Conservation (phyloP, 768 basidiomycete species). For the Serendipita sp. region DNA sequence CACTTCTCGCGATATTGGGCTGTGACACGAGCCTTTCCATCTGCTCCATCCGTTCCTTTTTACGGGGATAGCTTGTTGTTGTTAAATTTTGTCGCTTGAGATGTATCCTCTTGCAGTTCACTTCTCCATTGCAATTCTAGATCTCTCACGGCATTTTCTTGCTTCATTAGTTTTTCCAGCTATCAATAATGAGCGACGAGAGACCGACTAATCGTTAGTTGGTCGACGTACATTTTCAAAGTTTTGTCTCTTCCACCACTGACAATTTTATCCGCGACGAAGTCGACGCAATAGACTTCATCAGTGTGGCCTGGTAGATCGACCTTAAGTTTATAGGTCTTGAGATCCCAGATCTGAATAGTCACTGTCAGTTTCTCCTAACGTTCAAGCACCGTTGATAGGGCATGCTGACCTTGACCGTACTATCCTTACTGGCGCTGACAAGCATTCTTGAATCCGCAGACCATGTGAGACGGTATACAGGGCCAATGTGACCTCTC, state of each 20-base stretch:
- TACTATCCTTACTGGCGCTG: slow-evolving; percentile 91
- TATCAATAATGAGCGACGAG: not conserved
- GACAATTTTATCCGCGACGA: slow-evolving; percentile 97
- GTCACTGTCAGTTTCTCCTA: not conserved
- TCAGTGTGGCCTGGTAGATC: slow-evolving; percentile 95
- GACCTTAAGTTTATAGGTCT: slow-evolving; percentile 85
- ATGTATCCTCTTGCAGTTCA: too few species aligned
- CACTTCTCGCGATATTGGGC: slow-evolving; percentile 2
- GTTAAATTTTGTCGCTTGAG: too few species aligned
- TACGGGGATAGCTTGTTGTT: too few species aligned
- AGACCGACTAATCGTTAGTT: not conserved
- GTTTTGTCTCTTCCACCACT: slow-evolving; percentile 88
- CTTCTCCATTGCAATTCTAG: not conserved
- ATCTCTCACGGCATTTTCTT: not conserved
- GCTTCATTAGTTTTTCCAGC: slow-evolving; percentile 9
- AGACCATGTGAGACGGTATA: slow-evolving; percentile 91
- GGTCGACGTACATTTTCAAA: slow-evolving; percentile 69
- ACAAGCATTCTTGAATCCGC: slow-evolving; percentile 84
- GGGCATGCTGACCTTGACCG: slow-evolving; percentile 57
- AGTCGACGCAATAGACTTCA: slow-evolving; percentile 98
- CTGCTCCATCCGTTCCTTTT: not conserved
- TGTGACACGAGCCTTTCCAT: slow-evolving; percentile 7
- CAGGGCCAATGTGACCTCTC: slow-evolving; percentile 84
- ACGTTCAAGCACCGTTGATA: not conserved
- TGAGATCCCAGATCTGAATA: slow-evolving; percentile 86